A percentile compares a stretch with the other conserved stretches of the same genome.
These are phyloP conservation scores for Trichothecium roseum DNA, from an alignment of 2,329 filamentous ascomycete species.

Conservation along the genomic window DNA sequence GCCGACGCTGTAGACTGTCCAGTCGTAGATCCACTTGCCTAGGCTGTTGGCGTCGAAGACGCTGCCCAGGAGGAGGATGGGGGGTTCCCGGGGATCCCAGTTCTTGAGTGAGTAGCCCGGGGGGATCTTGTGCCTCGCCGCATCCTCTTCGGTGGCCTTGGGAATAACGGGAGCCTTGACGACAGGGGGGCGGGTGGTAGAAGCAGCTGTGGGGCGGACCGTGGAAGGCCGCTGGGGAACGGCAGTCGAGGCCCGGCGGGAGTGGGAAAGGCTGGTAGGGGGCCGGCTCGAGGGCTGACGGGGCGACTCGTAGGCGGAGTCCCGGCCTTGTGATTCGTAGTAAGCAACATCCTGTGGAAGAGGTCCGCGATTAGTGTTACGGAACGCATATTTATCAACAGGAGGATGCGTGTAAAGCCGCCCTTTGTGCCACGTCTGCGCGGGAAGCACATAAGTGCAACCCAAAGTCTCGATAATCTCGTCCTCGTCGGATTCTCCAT, in stretches of 20 bases:
- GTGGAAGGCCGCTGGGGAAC: conserved; percentile 43
- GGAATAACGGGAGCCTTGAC: conserved; percentile 21
- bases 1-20: conserved; percentile 87
- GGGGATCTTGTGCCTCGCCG: conserved; percentile 63
- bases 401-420: conserved; percentile 11
- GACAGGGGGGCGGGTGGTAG: conserved; percentile 10
- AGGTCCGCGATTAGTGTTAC: conserved; percentile 49
- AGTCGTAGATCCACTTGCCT: conserved; percentile 99
- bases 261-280: conserved; percentile 30
- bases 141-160: conserved; percentile 49
- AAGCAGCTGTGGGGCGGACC: conserved; percentile 29
- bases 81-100: conserved; percentile 91
- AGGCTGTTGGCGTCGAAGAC: conserved; percentile 97
- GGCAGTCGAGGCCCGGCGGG: conserved; percentile 37
- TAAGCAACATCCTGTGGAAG: conserved; percentile 36
- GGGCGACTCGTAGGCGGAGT: conserved; percentile 29
- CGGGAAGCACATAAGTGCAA: conserved; percentile 41
- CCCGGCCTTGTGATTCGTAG: conserved; percentile 23
- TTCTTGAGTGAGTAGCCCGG: conserved; percentile 92
- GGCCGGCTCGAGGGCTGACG: conserved; percentile 23
- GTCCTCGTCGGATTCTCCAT: conserved; percentile 57
- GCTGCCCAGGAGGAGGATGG: conserved; percentile 86
- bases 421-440: conserved; percentile 30
- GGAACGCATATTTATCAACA: conserved; percentile 37
- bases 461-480: conserved; percentile 45